Conservation (phyloP, 2,329 filamentous ascomycete genomes). For the Colletotrichum magnum region DNA sequence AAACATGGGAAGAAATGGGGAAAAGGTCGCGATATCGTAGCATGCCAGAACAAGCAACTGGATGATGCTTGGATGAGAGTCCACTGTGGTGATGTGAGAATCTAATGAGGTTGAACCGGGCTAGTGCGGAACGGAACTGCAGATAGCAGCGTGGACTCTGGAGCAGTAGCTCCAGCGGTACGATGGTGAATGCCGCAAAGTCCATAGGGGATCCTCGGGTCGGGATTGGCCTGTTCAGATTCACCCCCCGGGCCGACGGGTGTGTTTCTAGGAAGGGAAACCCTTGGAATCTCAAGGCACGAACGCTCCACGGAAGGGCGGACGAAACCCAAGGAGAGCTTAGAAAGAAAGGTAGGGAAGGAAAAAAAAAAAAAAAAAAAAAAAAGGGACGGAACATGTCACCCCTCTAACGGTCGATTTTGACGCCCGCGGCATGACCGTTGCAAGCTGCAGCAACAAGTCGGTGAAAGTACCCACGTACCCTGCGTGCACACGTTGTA, state of each 20-base stretch:
- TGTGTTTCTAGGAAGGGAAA: neutral
- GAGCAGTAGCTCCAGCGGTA: too few relatives aligned
- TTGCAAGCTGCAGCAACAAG: conserved; percentile 26
- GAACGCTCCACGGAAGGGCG: conserved; percentile 1
- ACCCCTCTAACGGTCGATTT: conserved; percentile 1
- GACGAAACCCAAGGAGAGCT: neutral
- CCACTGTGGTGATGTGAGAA: conserved; percentile 20
- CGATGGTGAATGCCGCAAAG: neutral
- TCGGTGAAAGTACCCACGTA: conserved; percentile 36
- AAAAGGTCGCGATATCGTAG: conserved; percentile 21
- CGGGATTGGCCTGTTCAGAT: conserved; percentile 21
- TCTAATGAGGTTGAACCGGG: conserved; percentile 19
- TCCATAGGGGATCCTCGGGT: neutral
- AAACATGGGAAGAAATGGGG: conserved; percentile 21
- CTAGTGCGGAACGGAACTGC: neutral
- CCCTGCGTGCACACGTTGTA: conserved; percentile 8
- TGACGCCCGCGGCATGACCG: conserved; percentile 16
- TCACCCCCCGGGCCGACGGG: neutral
- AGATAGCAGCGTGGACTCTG: neutral
- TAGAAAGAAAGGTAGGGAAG: neutral
- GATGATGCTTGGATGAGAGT: conserved; percentile 28
- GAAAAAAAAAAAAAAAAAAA: neutral
- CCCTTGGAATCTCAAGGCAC: neutral
- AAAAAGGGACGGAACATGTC: conserved; percentile 10
- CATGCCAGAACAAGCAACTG: conserved; percentile 28